Conservation (phyloP, 352 stramenopile genomes). For the Phytophthora quininea region DNA sequence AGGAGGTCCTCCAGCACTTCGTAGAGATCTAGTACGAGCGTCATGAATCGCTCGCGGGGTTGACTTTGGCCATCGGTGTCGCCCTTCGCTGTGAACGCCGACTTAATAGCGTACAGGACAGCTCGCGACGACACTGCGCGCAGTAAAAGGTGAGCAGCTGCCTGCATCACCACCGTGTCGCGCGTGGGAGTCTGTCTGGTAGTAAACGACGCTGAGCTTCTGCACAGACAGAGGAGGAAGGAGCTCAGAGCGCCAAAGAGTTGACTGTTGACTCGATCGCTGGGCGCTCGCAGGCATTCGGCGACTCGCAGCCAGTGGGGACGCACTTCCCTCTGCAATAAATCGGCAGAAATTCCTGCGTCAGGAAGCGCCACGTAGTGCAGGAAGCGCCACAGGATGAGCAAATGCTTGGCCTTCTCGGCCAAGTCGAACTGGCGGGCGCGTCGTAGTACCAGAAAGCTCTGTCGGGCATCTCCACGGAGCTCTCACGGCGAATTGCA, state of each 20-base stretch:
- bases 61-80: neutral
- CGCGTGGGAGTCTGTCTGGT: neutral
- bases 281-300: neutral
- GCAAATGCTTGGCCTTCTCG: constrained; percentile 21
- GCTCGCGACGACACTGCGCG: constrained; percentile 9
- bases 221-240: constrained; percentile 7
- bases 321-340: constrained; percentile 1
- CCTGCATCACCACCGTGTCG: constrained; percentile 1
- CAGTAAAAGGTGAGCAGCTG: constrained; percentile 13
- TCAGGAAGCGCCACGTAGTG: constrained; percentile 8
- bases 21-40: constrained; percentile 14
- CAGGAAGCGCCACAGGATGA: constrained; percentile 27
- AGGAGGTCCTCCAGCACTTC: constrained; percentile 10
- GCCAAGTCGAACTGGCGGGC: neutral
- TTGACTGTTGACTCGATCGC: neutral
- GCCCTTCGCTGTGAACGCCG: constrained; percentile 1
- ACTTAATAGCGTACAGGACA: constrained; percentile 7
- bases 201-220: neutral
- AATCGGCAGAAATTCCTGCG: neutral
- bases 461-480: neutral
- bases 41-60: constrained; percentile 10
- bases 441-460: neutral
- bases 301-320: constrained; percentile 13
- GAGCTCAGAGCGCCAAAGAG: constrained; percentile 6
- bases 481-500: neutral